Evolutionary conservation across 495 filamentous ascomycete genomes (phyloP), one percentile per base, ranked within the genome.

Genomic region (Annulohypoxylon moriforme): DNA sequence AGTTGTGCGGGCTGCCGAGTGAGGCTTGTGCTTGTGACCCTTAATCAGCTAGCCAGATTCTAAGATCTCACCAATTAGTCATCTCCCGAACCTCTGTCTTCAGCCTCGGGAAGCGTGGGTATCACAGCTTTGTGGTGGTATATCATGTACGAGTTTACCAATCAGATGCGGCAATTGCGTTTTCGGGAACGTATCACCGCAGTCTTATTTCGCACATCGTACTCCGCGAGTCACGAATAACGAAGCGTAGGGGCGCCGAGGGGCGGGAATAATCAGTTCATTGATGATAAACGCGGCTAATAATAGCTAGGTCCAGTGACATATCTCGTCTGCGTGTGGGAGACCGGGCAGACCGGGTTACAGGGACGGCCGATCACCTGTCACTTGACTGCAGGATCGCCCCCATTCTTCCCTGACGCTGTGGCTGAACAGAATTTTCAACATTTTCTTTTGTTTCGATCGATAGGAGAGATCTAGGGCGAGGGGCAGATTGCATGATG

Each of bases 231-330:
- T n/a, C 36, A 25, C 50, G n/a, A 34, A 52, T 22, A 33, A 50
- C 16, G 22, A 34, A 55, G 50, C 27, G 20, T 33, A 40, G 56
- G 29, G 18, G 46, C 20, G 46, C 46, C 36, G 25, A 22, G 34
- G 34, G 7, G 56, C 7, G 33, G 2, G 18, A 20, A 44, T 44
- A 13, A 34, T 40, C 29, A 40, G 22, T 40, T 31, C 29, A 20
- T 55, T 5, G n/a, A 20, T 34, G 16, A 55, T 20, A 16, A 9
- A 66, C 29, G 62, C 29, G n/a, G 31, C 52, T 59, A 52, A 53
- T 53, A 33, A 55, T 61, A 64, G 22, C 18, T 34, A 68, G 27
- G 64, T 67, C 69, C 38, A 64, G 69, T 68, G 64, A 65, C 60
- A 25, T 55, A 27, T 24, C 18, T 64, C 14, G 36, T 34, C 64